These are phyloP conservation scores for Neospermospora avenae DNA, from an alignment of 2,329 filamentous ascomycete genomes.

Conservation along the genomic window DNA sequence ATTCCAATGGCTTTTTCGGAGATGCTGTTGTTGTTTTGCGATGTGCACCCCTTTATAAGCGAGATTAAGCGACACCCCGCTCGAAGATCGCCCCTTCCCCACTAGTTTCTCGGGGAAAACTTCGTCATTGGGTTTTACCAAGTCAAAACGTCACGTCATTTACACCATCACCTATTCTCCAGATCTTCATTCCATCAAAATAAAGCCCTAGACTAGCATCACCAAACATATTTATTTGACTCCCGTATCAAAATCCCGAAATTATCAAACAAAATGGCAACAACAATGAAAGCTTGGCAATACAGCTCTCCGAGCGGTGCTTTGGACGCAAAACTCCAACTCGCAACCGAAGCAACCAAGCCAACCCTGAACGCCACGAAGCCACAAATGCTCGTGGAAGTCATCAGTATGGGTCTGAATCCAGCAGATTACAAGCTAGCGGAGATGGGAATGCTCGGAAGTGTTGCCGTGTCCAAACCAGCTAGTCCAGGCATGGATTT, in stretches of 20 bases:
- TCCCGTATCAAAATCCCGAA: neutral
- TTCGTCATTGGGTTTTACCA: neutral
- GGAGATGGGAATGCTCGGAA: slow-evolving; percentile 45
- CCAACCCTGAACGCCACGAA: neutral
- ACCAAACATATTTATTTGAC: neutral
- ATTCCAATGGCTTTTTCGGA: neutral
- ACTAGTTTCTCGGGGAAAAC: neutral
- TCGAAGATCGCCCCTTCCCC: neutral
- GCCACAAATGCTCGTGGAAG: slow-evolving; percentile 16
- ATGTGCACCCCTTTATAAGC: neutral
- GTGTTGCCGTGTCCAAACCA: slow-evolving; percentile 39
- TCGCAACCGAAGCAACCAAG: neutral
- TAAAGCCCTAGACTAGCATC: neutral
- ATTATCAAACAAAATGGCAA: neutral
- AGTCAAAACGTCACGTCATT: neutral
- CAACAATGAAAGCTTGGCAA: slow-evolving; percentile 13
- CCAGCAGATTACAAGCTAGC: slow-evolving; percentile 58
- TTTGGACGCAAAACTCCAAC: neutral
- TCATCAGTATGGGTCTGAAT: slow-evolving; percentile 19
- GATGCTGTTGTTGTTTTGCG: neutral
- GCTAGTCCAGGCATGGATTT: slow-evolving; percentile 40
- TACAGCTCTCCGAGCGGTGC: neutral
- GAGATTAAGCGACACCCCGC: neutral
- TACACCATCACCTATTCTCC: neutral
- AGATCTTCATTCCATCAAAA: neutral